Conservation (phyloP, 108 stramenopile genomes). For the Aurantiochytrium sp. region DNA sequence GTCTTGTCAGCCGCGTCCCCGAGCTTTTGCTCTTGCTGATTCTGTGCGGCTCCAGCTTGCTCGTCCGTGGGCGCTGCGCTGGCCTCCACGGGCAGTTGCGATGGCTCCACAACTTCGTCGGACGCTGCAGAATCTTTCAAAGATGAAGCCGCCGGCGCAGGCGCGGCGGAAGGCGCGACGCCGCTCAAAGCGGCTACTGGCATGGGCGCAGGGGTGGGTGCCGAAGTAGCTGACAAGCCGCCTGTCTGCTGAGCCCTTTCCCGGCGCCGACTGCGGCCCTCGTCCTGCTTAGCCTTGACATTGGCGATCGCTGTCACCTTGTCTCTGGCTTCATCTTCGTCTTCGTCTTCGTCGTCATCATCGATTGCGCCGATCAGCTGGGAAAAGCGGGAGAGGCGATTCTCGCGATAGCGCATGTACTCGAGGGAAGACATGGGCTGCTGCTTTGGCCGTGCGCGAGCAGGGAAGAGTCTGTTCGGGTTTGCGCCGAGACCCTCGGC, state of each 20-base stretch:
- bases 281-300: no score
- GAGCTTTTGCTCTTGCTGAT: no score
- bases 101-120: not conserved
- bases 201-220: no score
- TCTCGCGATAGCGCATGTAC: not conserved
- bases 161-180: not conserved
- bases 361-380: not conserved
- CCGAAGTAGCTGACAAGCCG: no score
- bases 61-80: no score
- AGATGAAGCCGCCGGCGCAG: not conserved
- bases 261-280: no score
- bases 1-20: no score
- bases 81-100: not conserved
- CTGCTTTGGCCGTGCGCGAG: not conserved
- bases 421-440: not conserved
- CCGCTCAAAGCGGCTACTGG: not conserved
- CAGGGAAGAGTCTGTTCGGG: not conserved
- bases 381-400: not conserved
- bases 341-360: not conserved
- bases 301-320: no score
- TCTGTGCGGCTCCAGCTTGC: no score
- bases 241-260: no score
- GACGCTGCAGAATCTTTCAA: not conserved
- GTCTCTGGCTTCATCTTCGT: constrained; percentile 7
- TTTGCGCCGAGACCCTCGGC: constrained; percentile 14